phyloP scores from a whole-genome alignment of 2,329 filamentous ascomycete genomes.

The Trichophyton mentagrophytes region DNA sequence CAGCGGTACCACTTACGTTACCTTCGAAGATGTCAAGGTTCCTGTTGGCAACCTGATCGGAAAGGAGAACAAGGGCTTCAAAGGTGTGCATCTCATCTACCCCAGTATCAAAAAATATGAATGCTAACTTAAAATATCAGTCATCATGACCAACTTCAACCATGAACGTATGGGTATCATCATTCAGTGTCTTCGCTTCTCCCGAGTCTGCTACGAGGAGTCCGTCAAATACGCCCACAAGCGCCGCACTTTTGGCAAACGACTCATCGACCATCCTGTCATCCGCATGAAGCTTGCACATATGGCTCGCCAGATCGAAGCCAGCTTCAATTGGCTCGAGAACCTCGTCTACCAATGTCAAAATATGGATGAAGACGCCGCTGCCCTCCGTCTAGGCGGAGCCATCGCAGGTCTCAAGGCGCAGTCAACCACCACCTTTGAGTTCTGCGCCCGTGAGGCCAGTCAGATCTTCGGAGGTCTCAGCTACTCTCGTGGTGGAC shows the following conservation, averaged over 20 bases:
- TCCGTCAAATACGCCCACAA: constrained; percentile 95
- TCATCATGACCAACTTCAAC: constrained; percentile 99
- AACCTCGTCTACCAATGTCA: constrained; percentile 86
- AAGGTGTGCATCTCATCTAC: constrained; percentile 39
- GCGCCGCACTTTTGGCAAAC: constrained; percentile 91
- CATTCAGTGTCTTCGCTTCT: constrained; percentile 92
- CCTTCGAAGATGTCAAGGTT: constrained; percentile 97
- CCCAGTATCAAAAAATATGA: neutral
- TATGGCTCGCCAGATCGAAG: constrained; percentile 97
- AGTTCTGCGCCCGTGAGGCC: constrained; percentile 94
- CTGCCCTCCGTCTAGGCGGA: constrained; percentile 89
- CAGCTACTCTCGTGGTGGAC: constrained; percentile 81
- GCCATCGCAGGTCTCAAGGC: constrained; percentile 91
- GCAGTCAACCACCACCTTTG: constrained; percentile 84
- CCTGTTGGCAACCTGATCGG: constrained; percentile 97
- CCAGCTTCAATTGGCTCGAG: constrained; percentile 93
- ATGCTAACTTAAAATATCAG: constrained; percentile 27
- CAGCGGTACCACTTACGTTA: constrained; percentile 90
- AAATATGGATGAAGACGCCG: constrained; percentile 86
- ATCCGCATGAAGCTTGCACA: constrained; percentile 96
- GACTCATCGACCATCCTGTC: constrained; percentile 89
- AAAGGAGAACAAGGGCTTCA: constrained; percentile 97
- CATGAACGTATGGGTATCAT: constrained; percentile 98
- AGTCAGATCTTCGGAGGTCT: constrained; percentile 95
- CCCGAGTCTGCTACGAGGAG: constrained; percentile 93